Percentiles rank a stretch among this genome's conserved stretches.
Conservation (phyloP, 106 monocot genomes). For the Iris macrosiphon region DNA sequence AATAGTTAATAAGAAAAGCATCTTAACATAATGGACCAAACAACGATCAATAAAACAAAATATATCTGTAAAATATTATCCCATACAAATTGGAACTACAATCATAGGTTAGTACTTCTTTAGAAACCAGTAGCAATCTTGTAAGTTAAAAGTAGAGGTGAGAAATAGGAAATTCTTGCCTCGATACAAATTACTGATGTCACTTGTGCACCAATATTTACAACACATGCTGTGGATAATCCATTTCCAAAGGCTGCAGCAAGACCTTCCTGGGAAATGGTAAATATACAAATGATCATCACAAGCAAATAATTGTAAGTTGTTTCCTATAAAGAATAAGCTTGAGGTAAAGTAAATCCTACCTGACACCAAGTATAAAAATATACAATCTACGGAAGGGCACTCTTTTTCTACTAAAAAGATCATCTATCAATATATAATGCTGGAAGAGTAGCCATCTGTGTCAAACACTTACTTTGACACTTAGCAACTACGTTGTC, state of each 20-base stretch:
- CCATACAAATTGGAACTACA: background rate
- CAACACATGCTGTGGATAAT: conserved; percentile 91
- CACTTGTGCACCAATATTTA: conserved; percentile 90
- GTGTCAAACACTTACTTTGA: no score
- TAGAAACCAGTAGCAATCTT: background rate
- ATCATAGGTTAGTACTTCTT: background rate
- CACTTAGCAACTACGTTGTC: no score
- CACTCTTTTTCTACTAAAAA: no score
- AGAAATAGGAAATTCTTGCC: conserved; percentile 22
- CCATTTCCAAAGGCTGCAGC: conserved; percentile 99
- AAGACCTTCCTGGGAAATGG: conserved; percentile 74
- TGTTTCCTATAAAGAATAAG: no score
- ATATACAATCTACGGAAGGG: no score
- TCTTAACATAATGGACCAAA: background rate
- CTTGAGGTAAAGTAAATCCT: no score
- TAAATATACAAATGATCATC: background rate
- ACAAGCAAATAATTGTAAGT: no score
- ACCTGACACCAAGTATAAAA: no score
- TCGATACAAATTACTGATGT: conserved; percentile 90
- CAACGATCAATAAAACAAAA: background rate
- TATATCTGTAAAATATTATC: no score
- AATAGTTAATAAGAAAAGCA: background rate
- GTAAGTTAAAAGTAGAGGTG: background rate
- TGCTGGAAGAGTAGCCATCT: no score
- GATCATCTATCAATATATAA: no score